Percentiles rank a stretch among this genome's conserved stretches.
These are phyloP conservation scores for Fermentozyma sake DNA, from an alignment of 1,139 yeast genomes.

Conservation along the genomic window DNA sequence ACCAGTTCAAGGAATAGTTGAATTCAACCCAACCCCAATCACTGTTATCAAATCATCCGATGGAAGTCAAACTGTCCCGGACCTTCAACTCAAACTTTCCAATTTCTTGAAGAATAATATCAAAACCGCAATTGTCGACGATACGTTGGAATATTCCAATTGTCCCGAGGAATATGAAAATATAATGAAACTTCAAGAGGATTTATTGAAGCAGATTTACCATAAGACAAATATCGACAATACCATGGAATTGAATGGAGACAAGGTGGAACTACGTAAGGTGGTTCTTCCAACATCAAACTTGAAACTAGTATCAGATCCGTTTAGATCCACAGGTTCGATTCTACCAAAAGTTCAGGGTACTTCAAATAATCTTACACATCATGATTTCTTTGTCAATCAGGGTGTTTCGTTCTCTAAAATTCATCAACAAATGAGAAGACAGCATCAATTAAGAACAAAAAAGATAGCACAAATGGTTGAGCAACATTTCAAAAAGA, in stretches of 20 bases:
- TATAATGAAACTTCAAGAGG: slow-evolving; percentile 29
- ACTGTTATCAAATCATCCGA: slow-evolving; percentile 18
- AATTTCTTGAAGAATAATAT: slow-evolving; percentile 50
- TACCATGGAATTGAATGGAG: slow-evolving; percentile 39
- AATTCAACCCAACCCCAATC: slow-evolving; percentile 28
- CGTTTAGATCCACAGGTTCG: slow-evolving; percentile 34
- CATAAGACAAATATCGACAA: slow-evolving; percentile 33
- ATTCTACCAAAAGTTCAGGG: slow-evolving; percentile 40
- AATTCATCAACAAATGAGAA: slow-evolving; percentile 63
- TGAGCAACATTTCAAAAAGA: slow-evolving; percentile 80
- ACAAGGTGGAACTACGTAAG: slow-evolving; percentile 42
- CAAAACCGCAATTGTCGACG: slow-evolving; percentile 40
- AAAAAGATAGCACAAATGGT: slow-evolving; percentile 76
- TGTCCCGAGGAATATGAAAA: slow-evolving; percentile 33
- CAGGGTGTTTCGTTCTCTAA: slow-evolving; percentile 77
- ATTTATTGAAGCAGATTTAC: slow-evolving; percentile 23
- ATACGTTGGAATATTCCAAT: slow-evolving; percentile 29
- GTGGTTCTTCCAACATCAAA: slow-evolving; percentile 37
- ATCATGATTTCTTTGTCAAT: slow-evolving; percentile 65
- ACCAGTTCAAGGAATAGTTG: slow-evolving; percentile 31
- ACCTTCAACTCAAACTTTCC: slow-evolving; percentile 39
- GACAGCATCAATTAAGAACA: slow-evolving; percentile 62
- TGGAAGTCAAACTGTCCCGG: slow-evolving; percentile 21
- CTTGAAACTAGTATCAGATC: slow-evolving; percentile 38
- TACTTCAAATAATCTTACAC: slow-evolving; percentile 44